phyloP scores from a whole-genome alignment of 495 filamentous ascomycete genomes.

The Staphylotrichum tortipilum region DNA sequence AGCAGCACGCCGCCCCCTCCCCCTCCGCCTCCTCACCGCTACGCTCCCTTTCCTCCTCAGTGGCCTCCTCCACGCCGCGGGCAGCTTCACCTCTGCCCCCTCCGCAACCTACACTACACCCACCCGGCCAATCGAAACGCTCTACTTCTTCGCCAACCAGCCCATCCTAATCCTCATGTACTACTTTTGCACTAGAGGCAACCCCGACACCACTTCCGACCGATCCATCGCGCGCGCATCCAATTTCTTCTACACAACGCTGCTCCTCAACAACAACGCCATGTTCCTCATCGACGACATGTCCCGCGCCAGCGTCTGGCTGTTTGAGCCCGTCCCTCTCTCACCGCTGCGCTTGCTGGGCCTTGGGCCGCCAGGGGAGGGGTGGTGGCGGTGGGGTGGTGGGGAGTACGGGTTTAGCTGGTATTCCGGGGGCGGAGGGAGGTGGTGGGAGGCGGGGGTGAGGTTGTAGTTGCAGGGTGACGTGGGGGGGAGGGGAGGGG shows the following conservation, averaged over 20 bases:
- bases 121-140: no score
- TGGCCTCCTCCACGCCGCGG: conserved; percentile 51
- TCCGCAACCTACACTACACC: no score
- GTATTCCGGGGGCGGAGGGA: conserved; percentile 33
- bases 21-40: conserved; percentile 20
- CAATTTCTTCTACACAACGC: no score
- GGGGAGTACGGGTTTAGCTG: conserved; percentile 37
- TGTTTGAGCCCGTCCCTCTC: conserved; percentile 61
- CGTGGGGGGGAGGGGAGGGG: background rate
- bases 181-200: conserved; percentile 48
- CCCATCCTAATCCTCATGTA: no score
- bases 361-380: conserved; percentile 41
- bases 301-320: conserved; percentile 50
- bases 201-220: conserved; percentile 48
- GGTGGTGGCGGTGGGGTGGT: conserved; percentile 52
- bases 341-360: conserved; percentile 50
- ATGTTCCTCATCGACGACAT: conserved; percentile 56
- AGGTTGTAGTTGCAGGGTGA: conserved; percentile 23
- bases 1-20: no score
- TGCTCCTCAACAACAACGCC: conserved; percentile 49
- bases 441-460: conserved; percentile 60
- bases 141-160: no score
- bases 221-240: no score
- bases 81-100: conserved; percentile 44
- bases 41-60: conserved; percentile 48